Evolutionary conservation across 805 yeast genomes (phyloP).

Genomic region (Vanderwaltozyma yarrowii): DNA sequence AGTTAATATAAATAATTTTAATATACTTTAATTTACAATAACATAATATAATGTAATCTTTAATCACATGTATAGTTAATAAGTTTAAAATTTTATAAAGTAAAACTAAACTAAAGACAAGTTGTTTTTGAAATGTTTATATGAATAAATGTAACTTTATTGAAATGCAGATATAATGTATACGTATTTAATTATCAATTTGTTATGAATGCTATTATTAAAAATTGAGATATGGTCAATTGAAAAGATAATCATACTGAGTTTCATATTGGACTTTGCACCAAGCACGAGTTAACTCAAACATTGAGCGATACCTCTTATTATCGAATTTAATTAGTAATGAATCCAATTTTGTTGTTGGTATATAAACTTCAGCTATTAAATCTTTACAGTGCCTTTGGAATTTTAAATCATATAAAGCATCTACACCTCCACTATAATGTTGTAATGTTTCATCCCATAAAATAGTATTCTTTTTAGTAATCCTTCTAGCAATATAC

Average conservation of each 20-base stretch:
- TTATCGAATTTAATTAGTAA: constrained; percentile 17
- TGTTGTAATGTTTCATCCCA: constrained; percentile 19
- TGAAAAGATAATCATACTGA: neutral
- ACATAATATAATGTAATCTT: no score
- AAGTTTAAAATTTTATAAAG: no score
- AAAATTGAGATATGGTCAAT: no score
- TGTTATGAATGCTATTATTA: no score
- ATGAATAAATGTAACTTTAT: no score
- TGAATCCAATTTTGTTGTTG: constrained; percentile 23
- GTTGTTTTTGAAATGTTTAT: no score
- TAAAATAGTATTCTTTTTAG: constrained; percentile 5
- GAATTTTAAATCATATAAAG: constrained; percentile 11
- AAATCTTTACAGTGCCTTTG: constrained; percentile 12
- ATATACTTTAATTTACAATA: no score
- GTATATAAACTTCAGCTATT: constrained; percentile 21
- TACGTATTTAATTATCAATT: no score
- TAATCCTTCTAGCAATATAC: constrained; percentile 54
- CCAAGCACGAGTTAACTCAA: constrained; percentile 4
- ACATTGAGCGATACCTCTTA: constrained; percentile 14
- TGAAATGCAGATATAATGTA: no score
- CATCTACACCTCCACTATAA: constrained; percentile 20
- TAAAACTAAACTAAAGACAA: no score
- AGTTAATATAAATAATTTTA: no score
- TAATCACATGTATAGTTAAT: no score
- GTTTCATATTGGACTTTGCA: constrained; percentile 5